Evolutionary conservation across 805 yeast genomes (phyloP), one percentile per base, ranked within the genome.

Genomic region (Zygotorulaspora sp.): DNA sequence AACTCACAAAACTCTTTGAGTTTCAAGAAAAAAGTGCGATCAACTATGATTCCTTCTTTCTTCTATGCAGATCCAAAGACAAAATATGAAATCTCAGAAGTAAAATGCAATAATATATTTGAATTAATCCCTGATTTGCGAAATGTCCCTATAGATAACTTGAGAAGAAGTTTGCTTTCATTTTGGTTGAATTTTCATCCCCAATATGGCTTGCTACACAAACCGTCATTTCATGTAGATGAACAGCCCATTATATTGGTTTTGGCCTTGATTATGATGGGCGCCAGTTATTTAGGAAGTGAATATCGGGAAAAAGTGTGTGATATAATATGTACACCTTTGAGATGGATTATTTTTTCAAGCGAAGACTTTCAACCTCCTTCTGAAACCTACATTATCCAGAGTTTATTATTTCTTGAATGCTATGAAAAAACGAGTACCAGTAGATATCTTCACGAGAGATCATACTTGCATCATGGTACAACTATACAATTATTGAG

Each of bases 391-490:
- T 86, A 89, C 81, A 75, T 86, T 7, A 68, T 87, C 32, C 96
- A 87, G 58, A 70, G 85, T 48, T 67, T 86, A 44, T 59, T 83
- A 38, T 56, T 87, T 45, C 57, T 87, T n/a, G 95, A 86, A 53
- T 78, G 80, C 63, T 80, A 77, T 53, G 96, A 86, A 56, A 83
- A 86, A 62, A 72, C 81, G 43, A 78, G 82, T 48, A 68, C 86
- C 0, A 72, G 75, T 30, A 65, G 96, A 49, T 63, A 65, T 27
- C 60, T 83, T 50, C 96, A 86, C 56, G 96, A 86, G 61, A 62
- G 96, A 32, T 83, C 86, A 0, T 90, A 82, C 58, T 65, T 87
- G 14, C 95, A 87, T 55, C 96, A 86, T 58, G 95, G 92, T 4
- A 82, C 95, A 0, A 78, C 89, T 0, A 78, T 85, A 27, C 95